Evolutionary conservation across 345 rosid genomes (phyloP), one percentile per base, ranked within the genome.

Genomic region (Eucalyptus curtisii): DNA sequence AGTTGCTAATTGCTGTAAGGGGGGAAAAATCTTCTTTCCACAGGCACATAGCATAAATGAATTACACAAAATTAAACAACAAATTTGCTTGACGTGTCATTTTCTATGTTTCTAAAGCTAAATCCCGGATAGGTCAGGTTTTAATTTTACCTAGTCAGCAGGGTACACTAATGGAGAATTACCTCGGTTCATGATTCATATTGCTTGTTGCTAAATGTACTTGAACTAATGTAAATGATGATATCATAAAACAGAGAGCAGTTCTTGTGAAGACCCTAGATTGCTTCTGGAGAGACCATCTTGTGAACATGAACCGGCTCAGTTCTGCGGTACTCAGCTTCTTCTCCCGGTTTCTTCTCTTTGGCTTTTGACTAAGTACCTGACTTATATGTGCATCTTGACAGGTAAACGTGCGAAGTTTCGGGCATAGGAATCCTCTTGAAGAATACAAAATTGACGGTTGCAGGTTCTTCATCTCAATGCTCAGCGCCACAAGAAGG

Each of bases 361-460:
- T 53, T 88, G 87, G 13, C 40, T 33, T 55, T 64, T 52, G 57
- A 86, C 53, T 86, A 66, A 8, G 12, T 44, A 24, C 64, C 66
- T 44, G 92, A 81, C 90, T 88, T 81, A 42, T 81, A 37, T 22
- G 86, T 85, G 87, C 55, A 42, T 88, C 66, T 92, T 44, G 88
- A 91, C 85, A 97, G 99, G 99, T 97, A 79, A 96, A 96, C 86
- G 98, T 96, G 10, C 91, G 99, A 94, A 96, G 99, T 92, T 97
- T 97, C 89, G 99, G 98, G 68, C 99, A 96, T 91, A 94, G 99
- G 88, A 96, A 97, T 93, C 99, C 99, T 91, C 99, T 96, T 10
- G 99, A 97, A 94, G 99, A 97, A 90, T 97, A 97, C 92, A 97
- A 97, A 92, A 97, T 97, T 57, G 99, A 97, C 71, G 99, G 99